phyloP scores from a whole-genome alignment of 2,329 filamentous ascomycete species.

The Nemania sp. region DNA sequence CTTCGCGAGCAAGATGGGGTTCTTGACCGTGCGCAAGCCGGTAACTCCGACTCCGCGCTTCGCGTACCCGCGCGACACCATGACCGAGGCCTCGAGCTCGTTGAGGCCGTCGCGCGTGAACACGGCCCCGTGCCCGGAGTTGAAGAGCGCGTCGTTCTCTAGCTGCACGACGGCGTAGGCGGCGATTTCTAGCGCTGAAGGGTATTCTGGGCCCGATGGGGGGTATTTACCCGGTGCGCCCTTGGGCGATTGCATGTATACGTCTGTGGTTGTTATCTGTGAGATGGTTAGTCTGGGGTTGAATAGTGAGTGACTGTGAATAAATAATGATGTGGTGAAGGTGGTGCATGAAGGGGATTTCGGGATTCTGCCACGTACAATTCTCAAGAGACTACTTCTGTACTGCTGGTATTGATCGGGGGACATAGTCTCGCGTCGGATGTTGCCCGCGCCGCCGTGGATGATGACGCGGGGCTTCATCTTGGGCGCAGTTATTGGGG shows the following conservation, averaged over 20 bases:
- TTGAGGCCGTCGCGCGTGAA: conserved; percentile 83
- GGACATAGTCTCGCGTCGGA: conserved; percentile 61
- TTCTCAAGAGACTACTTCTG: conserved; percentile 61
- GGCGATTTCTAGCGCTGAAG: conserved; percentile 71
- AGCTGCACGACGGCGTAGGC: conserved; percentile 74
- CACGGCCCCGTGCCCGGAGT: conserved; percentile 80
- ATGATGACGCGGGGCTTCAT: conserved; percentile 64
- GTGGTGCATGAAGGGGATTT: too few species aligned
- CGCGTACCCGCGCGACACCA: conserved; percentile 72
- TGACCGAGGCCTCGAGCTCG: conserved; percentile 84
- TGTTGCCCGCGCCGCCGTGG: conserved; percentile 74
- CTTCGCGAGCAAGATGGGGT: conserved; percentile 75
- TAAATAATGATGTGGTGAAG: too few species aligned
- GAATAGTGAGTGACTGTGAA: too few species aligned
- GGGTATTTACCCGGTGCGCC: conserved; percentile 7
- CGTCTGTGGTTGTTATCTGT: conserved; percentile 50
- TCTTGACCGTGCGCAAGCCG: conserved; percentile 72
- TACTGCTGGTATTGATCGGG: conserved; percentile 61
- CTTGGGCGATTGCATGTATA: conserved; percentile 49
- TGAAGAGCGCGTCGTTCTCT: conserved; percentile 82
- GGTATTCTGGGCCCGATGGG: conserved; percentile 34
- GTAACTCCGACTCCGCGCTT: conserved; percentile 82
- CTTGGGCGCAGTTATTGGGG: conserved; percentile 6
- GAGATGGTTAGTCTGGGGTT: not conserved
- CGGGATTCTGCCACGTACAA: conserved; percentile 60